phyloP scores from a whole-genome alignment of 768 basidiomycete genomes.

The Phaffia tasmanica region DNA sequence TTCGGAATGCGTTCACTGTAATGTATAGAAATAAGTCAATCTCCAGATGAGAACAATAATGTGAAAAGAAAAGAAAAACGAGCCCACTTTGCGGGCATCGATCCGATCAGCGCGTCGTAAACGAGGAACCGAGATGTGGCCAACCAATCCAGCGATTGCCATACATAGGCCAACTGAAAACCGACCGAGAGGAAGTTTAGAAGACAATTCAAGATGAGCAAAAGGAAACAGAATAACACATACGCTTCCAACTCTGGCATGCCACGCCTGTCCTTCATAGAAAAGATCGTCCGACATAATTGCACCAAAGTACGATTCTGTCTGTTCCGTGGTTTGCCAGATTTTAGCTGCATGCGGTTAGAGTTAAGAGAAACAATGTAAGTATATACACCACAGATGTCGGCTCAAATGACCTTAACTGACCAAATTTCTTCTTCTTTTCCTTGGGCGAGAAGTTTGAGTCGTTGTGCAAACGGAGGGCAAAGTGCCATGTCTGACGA shows the following conservation, averaged over 20 bases:
- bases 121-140: slow-evolving; percentile 14
- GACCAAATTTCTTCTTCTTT: slow-evolving; percentile 8
- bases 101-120: slow-evolving; percentile 8
- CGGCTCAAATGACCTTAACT: not conserved
- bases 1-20: slow-evolving; percentile 1
- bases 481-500: slow-evolving; percentile 17
- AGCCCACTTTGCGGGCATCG: slow-evolving; percentile 1
- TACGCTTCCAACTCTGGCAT: slow-evolving; percentile 17
- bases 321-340: slow-evolving; percentile 4
- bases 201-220: not conserved
- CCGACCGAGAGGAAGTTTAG: not conserved
- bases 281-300: not conserved
- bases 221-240: not conserved
- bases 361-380: not conserved
- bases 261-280: slow-evolving; percentile 11
- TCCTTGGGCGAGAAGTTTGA: not conserved
- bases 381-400: not conserved
- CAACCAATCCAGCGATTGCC: slow-evolving; percentile 10
- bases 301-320: slow-evolving; percentile 6
- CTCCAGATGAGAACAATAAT: too few species aligned
- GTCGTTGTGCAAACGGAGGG: slow-evolving; percentile 12
- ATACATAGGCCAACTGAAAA: too few species aligned
- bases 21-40: not conserved
- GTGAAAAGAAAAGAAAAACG: not conserved
- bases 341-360: slow-evolving; percentile 4